phyloP scores from a whole-genome alignment of 768 basidiomycete genomes.

The Psilocybe subaeruginosa region DNA sequence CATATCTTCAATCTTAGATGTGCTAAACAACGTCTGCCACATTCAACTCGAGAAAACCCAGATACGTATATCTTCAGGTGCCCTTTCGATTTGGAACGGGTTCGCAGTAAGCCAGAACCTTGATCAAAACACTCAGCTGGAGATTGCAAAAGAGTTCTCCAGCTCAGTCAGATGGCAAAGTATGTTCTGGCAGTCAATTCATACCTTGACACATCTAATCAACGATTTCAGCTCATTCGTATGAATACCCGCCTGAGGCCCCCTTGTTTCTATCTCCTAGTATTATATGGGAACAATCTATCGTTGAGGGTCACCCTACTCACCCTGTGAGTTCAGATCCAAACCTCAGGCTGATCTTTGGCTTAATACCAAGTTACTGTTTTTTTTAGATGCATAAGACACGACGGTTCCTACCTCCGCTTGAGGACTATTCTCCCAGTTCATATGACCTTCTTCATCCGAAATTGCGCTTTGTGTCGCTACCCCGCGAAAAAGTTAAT shows the following conservation, averaged over 20 bases:
- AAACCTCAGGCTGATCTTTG: not conserved
- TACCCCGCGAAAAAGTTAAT: slow-evolving; percentile 45
- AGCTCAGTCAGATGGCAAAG: slow-evolving; percentile 60
- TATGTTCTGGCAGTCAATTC: slow-evolving; percentile 21
- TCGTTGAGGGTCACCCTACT: slow-evolving; percentile 62
- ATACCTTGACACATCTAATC: not conserved
- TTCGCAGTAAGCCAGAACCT: slow-evolving; percentile 41
- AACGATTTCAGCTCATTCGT: slow-evolving; percentile 42
- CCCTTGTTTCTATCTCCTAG: slow-evolving; percentile 50
- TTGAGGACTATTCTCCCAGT: slow-evolving; percentile 47
- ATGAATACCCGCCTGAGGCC: slow-evolving; percentile 47
- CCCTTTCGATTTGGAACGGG: slow-evolving; percentile 45
- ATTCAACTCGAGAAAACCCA: slow-evolving; percentile 21
- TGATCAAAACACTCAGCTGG: slow-evolving; percentile 32
- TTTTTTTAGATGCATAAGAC: slow-evolving; percentile 58
- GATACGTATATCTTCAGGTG: slow-evolving; percentile 33
- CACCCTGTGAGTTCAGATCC: slow-evolving; percentile 46
- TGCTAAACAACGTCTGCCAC: slow-evolving; percentile 31
- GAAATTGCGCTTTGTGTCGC: slow-evolving; percentile 47
- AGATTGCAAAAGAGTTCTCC: slow-evolving; percentile 49
- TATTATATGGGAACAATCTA: slow-evolving; percentile 63
- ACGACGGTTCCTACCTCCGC: slow-evolving; percentile 52
- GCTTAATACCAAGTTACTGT: not conserved
- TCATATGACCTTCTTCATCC: slow-evolving; percentile 52
- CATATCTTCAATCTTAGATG: slow-evolving; percentile 25